Conservation (phyloP, 768 basidiomycete species). For the Russula brevipes region DNA sequence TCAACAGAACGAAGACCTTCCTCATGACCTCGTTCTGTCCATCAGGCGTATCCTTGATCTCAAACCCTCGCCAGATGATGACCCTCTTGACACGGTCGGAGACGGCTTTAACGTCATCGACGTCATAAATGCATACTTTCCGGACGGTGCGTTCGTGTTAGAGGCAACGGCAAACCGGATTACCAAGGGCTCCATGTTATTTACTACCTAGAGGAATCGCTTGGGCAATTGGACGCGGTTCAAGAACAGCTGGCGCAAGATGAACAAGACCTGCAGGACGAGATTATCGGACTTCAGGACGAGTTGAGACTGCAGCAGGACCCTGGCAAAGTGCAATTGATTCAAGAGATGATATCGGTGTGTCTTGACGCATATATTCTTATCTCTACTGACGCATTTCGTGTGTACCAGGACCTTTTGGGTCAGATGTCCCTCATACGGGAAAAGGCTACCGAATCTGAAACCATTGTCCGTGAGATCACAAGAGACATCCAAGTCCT, state of each 20-base stretch:
- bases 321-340: conserved; percentile 81
- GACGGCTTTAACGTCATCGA: conserved; percentile 52
- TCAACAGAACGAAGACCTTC: conserved; percentile 43
- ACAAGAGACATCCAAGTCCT: conserved; percentile 95
- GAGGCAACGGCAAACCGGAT: neutral
- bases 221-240: conserved; percentile 66
- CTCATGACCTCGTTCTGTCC: conserved; percentile 60
- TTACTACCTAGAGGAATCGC: conserved; percentile 57
- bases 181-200: neutral
- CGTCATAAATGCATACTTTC: conserved; percentile 64
- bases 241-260: conserved; percentile 63
- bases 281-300: conserved; percentile 62
- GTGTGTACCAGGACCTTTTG: conserved; percentile 66
- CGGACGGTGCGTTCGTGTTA: conserved; percentile 53
- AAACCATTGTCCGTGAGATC: conserved; percentile 91
- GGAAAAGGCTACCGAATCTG: conserved; percentile 95
- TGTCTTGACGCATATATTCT: conserved; percentile 25
- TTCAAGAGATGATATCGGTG: conserved; percentile 96
- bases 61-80: conserved; percentile 39
- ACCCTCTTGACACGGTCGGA: conserved; percentile 55
- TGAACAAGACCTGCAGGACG: conserved; percentile 62
- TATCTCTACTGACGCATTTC: neutral
- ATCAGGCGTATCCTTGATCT: conserved; percentile 68
- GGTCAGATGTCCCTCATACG: conserved; percentile 94
- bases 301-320: conserved; percentile 76